Percentiles rank a stretch among this genome's conserved stretches.
These are phyloP conservation scores for Alternaria sp. DNA, from an alignment of 2,329 filamentous ascomycete genomes.

Conservation along the genomic window DNA sequence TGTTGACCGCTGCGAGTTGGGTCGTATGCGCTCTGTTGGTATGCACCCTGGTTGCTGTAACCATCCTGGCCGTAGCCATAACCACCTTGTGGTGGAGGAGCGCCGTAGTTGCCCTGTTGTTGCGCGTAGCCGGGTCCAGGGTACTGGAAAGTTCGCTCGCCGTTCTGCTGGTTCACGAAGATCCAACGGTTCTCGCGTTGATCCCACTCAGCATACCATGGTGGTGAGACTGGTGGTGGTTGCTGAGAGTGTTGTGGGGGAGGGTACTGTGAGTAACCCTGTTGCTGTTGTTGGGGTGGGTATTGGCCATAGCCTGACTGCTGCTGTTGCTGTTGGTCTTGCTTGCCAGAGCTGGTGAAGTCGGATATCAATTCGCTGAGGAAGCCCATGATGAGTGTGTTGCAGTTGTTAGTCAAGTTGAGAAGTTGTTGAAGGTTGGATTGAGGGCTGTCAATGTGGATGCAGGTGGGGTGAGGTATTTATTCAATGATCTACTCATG, in stretches of 20 bases:
- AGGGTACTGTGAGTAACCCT: slow-evolving; percentile 12
- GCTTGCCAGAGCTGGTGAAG: slow-evolving; percentile 16
- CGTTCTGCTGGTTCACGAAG: slow-evolving; percentile 35
- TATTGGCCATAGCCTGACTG: slow-evolving; percentile 6
- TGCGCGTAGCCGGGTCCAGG: slow-evolving; percentile 30
- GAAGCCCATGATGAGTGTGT: slow-evolving; percentile 25
- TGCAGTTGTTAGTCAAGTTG: neutral
- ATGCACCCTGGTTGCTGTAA: slow-evolving; percentile 22
- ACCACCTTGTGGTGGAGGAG: slow-evolving; percentile 12
- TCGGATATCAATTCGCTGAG: slow-evolving; percentile 25
- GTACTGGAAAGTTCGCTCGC: slow-evolving; percentile 32
- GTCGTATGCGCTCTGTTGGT: slow-evolving; percentile 24
- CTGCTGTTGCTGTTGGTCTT: slow-evolving; percentile 1
- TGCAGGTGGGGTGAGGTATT: slow-evolving; percentile 13
- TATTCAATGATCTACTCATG: slow-evolving; percentile 1
- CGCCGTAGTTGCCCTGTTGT: slow-evolving; percentile 25
- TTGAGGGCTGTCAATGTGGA: neutral
- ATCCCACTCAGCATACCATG: slow-evolving; percentile 34
- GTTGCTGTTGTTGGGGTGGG: slow-evolving; percentile 7
- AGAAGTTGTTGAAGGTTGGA: neutral
- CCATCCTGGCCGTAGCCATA: slow-evolving; percentile 20
- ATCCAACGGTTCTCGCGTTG: slow-evolving; percentile 29
- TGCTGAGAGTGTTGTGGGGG: slow-evolving; percentile 18
- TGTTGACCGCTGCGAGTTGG: slow-evolving; percentile 18
- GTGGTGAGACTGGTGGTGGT: slow-evolving; percentile 34